Evolutionary conservation across 768 basidiomycete species (phyloP).

Genomic region (Pholiota conissans): DNA sequence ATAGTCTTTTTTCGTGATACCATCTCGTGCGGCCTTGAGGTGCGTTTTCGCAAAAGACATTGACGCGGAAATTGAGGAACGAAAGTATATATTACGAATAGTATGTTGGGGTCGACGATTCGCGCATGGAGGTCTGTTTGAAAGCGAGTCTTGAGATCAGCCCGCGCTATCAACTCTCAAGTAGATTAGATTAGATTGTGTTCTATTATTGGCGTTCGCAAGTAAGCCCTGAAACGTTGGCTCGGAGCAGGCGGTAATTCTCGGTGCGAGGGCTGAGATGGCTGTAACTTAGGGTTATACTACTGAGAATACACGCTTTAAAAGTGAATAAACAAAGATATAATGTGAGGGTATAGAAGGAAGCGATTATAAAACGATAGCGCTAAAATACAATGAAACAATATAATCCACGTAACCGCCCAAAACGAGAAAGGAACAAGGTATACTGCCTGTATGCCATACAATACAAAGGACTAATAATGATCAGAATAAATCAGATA

Average conservation of each 20-base stretch:
- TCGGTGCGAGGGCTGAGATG: too few species aligned
- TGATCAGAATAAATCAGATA: background rate
- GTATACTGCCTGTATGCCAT: background rate
- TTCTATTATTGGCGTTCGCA: too few species aligned
- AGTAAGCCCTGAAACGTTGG: too few species aligned
- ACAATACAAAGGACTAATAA: background rate
- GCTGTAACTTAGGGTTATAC: too few species aligned
- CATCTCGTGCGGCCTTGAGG: constrained; percentile 79
- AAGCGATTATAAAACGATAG: background rate
- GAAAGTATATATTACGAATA: background rate
- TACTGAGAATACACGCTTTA: background rate
- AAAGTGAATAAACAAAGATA: too few species aligned
- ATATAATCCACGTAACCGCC: background rate
- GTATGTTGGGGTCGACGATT: background rate
- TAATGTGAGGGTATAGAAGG: too few species aligned
- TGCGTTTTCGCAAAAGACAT: constrained; percentile 65
- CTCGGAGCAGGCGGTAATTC: too few species aligned
- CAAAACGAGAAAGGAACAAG: background rate
- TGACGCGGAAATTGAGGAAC: background rate
- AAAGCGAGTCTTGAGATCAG: background rate
- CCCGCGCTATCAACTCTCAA: background rate
- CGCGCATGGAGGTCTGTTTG: background rate
- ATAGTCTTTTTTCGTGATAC: constrained; percentile 75
- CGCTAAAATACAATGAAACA: background rate
- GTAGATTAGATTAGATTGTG: background rate